Conservation (phyloP, 2,329 filamentous ascomycete species). For the Nigrospora oryzae region DNA sequence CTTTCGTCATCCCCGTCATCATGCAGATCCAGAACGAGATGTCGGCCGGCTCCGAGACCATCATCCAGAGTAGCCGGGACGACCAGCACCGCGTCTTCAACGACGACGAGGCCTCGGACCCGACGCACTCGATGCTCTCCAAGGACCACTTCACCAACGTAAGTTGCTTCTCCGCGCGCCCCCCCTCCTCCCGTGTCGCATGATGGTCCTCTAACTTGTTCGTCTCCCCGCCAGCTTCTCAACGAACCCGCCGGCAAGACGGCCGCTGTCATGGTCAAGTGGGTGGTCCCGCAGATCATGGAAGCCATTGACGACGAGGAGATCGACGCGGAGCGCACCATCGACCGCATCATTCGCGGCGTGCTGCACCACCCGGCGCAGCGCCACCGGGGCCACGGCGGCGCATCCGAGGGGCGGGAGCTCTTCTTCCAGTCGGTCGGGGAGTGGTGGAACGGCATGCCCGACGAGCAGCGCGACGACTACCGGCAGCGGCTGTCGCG, state of each 20-base stretch:
- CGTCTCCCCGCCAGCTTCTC: slow-evolving; percentile 45
- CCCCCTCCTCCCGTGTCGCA: neutral
- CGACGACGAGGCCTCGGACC: slow-evolving; percentile 67
- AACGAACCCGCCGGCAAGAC: slow-evolving; percentile 84
- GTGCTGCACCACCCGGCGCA: slow-evolving; percentile 86
- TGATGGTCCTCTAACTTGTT: neutral
- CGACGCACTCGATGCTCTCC: slow-evolving; percentile 90
- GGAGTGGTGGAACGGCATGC: slow-evolving; percentile 72
- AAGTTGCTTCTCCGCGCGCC: slow-evolving; percentile 13
- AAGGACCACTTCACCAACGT: slow-evolving; percentile 92
- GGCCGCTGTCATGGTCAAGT: slow-evolving; percentile 69
- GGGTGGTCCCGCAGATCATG: slow-evolving; percentile 86
- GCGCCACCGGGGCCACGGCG: slow-evolving; percentile 60
- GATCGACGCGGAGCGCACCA: slow-evolving; percentile 58
- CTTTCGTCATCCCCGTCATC: slow-evolving; percentile 80
- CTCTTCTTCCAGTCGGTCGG: slow-evolving; percentile 77
- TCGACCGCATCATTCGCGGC: slow-evolving; percentile 71
- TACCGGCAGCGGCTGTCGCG: slow-evolving; percentile 70
- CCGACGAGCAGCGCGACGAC: slow-evolving; percentile 51
- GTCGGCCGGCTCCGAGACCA: slow-evolving; percentile 73
- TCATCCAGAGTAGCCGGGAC: slow-evolving; percentile 75
- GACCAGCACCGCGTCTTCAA: slow-evolving; percentile 84
- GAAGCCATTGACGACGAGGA: slow-evolving; percentile 74
- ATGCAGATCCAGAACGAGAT: slow-evolving; percentile 81
- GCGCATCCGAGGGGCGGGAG: slow-evolving; percentile 60